phyloP scores from a whole-genome alignment of 495 filamentous ascomycete genomes.

The Xylaria grammica region DNA sequence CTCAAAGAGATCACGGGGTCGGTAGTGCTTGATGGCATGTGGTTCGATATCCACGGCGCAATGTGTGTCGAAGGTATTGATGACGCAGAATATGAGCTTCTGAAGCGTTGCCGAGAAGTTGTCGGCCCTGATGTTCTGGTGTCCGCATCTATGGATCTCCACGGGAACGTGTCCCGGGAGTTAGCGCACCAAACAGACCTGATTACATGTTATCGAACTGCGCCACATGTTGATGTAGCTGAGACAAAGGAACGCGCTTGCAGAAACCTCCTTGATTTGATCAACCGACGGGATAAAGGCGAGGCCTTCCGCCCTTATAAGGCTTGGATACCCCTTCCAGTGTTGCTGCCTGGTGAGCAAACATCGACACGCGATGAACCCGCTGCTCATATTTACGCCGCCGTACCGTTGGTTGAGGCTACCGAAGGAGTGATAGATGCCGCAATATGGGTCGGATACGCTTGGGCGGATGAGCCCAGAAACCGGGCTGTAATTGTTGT shows the following conservation, averaged over 20 bases:
- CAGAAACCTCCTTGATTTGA: slow-evolving; percentile 53
- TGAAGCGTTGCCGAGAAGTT: slow-evolving; percentile 52
- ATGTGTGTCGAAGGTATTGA: slow-evolving; percentile 62
- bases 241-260: slow-evolving; percentile 63
- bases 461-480: slow-evolving; percentile 64
- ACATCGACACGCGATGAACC: slow-evolving; percentile 63
- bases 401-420: slow-evolving; percentile 52
- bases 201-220: slow-evolving; percentile 63
- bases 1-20: slow-evolving; percentile 42
- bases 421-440: slow-evolving; percentile 55
- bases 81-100: slow-evolving; percentile 58
- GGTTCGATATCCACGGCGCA: slow-evolving; percentile 65
- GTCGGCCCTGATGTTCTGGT: slow-evolving; percentile 57
- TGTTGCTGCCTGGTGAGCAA: slow-evolving; percentile 62
- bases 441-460: slow-evolving; percentile 64
- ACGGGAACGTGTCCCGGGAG: slow-evolving; percentile 61
- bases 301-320: slow-evolving; percentile 51
- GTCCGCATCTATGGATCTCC: slow-evolving; percentile 62
- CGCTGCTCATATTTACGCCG: slow-evolving; percentile 58
- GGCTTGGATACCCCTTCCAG: slow-evolving; percentile 60
- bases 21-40: slow-evolving; percentile 52
- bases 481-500: slow-evolving; percentile 59
- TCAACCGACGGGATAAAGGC: slow-evolving; percentile 31
- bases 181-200: slow-evolving; percentile 58
- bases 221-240: slow-evolving; percentile 56